phyloP scores from a whole-genome alignment of 2,329 filamentous ascomycete species.

The Ophioceras dolichostomum region DNA sequence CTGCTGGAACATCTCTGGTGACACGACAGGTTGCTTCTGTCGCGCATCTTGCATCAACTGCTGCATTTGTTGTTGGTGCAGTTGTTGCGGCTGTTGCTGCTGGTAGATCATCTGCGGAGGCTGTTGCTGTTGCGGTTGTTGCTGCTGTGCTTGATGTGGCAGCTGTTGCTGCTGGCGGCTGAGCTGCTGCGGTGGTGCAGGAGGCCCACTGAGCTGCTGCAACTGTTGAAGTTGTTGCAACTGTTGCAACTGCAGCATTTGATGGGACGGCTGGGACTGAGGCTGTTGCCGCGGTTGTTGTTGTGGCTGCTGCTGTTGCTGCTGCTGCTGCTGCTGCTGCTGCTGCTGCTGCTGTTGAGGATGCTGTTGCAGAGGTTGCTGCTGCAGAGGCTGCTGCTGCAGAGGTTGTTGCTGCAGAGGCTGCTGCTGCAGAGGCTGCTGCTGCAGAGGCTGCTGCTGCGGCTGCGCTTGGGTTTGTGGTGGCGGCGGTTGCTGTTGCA shows the following conservation, averaged over 20 bases:
- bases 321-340: neutral
- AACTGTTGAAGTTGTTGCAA: neutral
- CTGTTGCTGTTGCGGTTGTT: conserved; percentile 1
- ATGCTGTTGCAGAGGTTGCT: conserved; percentile 6
- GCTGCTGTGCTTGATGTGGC: neutral
- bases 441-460: conserved; percentile 5
- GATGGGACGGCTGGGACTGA: conserved; percentile 3
- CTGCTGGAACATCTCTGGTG: conserved; percentile 35
- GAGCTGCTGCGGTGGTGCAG: neutral
- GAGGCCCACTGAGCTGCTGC: no score
- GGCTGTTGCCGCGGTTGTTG: conserved; percentile 4
- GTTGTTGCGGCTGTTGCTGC: conserved; percentile 2
- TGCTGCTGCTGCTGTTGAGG: neutral
- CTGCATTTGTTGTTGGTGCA: conserved; percentile 2
- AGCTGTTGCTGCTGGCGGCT: neutral
- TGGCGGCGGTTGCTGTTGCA: conserved; percentile 1
- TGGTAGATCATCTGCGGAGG: neutral
- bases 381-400: conserved; percentile 5
- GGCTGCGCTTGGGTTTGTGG: conserved; percentile 6
- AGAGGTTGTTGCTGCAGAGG: neutral
- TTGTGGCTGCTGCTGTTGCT: conserved; percentile 1
- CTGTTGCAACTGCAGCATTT: neutral
- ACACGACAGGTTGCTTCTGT: conserved; percentile 26
- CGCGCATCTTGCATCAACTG: conserved; percentile 12
- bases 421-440: conserved; percentile 1